These are phyloP conservation scores for Athelia psychrophila DNA, from an alignment of 1,284 basidiomycete genomes.

Conservation along the genomic window DNA sequence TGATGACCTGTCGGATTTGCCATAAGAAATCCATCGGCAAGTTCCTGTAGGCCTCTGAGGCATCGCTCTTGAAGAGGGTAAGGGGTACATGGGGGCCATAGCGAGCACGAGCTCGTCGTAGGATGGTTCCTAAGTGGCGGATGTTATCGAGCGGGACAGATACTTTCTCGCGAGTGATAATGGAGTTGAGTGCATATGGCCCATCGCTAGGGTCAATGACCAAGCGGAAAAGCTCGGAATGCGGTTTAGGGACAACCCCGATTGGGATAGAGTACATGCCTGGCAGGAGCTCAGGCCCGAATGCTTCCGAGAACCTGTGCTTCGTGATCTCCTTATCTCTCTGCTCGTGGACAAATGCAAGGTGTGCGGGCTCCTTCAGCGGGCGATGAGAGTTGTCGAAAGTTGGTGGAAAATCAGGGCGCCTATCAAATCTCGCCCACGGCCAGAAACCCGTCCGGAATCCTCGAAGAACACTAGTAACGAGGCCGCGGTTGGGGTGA, in stretches of 20 bases:
- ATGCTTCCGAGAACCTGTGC: background rate
- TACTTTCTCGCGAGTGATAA: background rate
- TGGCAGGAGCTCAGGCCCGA: background rate
- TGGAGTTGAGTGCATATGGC: background rate
- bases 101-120: background rate
- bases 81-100: background rate
- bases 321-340: background rate
- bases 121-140: background rate
- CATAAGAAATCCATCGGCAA: background rate
- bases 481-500: constrained; percentile 12
- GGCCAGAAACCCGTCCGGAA: constrained; percentile 7
- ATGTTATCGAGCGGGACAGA: background rate
- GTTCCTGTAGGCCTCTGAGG: background rate
- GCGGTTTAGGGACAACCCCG: background rate
- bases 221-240: background rate
- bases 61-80: background rate
- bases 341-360: background rate
- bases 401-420: background rate
- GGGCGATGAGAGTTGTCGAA: background rate
- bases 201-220: background rate
- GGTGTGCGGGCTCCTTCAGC: background rate
- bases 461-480: constrained; percentile 2
- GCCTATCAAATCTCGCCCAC: background rate
- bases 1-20: background rate
- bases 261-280: background rate